Base-by-base conservation (phyloP, 2,329 filamentous ascomycete species). In the Arthrocladium fulminans region DNA sequence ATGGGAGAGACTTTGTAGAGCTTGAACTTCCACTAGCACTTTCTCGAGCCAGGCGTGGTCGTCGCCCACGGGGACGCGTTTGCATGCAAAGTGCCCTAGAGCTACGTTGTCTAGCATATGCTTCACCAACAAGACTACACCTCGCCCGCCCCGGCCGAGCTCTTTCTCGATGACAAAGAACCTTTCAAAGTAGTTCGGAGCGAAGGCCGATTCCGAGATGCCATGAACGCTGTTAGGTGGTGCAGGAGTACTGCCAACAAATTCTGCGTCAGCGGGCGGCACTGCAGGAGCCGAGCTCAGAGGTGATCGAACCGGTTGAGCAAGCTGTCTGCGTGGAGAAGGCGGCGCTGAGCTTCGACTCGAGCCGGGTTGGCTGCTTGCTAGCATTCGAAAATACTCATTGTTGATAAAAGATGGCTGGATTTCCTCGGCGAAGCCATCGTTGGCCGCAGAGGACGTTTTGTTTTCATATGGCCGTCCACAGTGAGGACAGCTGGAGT, bases 41-140 rank as follows among this genome's bases (percentile, higher is more conserved):
- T 96, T 97, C 65, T 95, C 88, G 12, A 98, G 73, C 94, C 92
- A 96, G 52, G 83, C 81, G 60, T 96, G 90, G 59, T 97, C 87
- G 61, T 98, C 85, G 12, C 92, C 86, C 2, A 98, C 92, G 0
- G 92, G 94, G 0, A 98, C 89, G 39, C 94, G 81, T 67, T 98
- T 98, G 73, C 92, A 98, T 10, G 92, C 92, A 66, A 94, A 98
- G 55, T 92, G 79, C 1, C 92, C 92, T 1, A 98, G 73, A 25
- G 82, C 78, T 38, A 94, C 90, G 19, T 87, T 84, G 64, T 97
- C 92, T 50, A 98, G 80, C 56, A 94, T 77, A 67, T 98, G 92
- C 51, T 86, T 81, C 8, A 98, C 92, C n/a, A 97, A 74, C 40
- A 98, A 68, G 1, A 98, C 92, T 2, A 98, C 88, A 0, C 92